Evolutionary conservation across 768 basidiomycete species (phyloP).

Genomic region (Piloderma croceum): DNA sequence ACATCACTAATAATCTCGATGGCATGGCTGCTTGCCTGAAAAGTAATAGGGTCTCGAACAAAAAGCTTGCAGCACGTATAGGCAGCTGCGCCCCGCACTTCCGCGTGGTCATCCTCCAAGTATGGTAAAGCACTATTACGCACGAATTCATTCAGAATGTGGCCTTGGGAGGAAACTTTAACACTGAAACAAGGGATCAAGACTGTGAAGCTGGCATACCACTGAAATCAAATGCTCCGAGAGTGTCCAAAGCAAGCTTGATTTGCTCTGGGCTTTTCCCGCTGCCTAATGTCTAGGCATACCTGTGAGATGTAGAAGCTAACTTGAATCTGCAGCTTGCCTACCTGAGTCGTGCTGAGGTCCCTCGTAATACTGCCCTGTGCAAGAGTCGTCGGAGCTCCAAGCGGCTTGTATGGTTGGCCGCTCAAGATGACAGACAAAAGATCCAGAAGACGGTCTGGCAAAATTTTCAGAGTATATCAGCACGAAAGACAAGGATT

Average conservation of each 20-base stretch:
- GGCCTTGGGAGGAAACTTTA: constrained; percentile 45
- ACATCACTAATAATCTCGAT: constrained; percentile 98
- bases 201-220: too few relatives aligned
- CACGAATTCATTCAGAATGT: constrained; percentile 93
- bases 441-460: constrained; percentile 86
- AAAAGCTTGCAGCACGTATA: constrained; percentile 89
- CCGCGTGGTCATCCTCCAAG: constrained; percentile 85
- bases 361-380: constrained; percentile 55
- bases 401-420: constrained; percentile 81
- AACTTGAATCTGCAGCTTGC: background rate
- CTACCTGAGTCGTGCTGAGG: constrained; percentile 44
- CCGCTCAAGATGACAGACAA: constrained; percentile 78
- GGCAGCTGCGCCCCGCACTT: constrained; percentile 86
- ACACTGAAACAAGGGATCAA: constrained; percentile 3
- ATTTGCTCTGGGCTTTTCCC: constrained; percentile 64
- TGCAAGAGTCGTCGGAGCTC: constrained; percentile 65
- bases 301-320: constrained; percentile 1
- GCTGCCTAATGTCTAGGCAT: constrained; percentile 34
- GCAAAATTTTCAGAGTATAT: background rate
- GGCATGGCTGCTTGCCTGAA: constrained; percentile 91
- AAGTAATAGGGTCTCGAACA: constrained; percentile 91
- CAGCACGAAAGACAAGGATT: background rate
- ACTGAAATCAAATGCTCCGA: constrained; percentile 92
- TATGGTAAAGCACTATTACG: constrained; percentile 88
- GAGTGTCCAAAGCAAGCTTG: constrained; percentile 77